A percentile compares a stretch with the other conserved stretches of the same genome.
These are phyloP conservation scores for Pleomassaria siparia DNA, from an alignment of 2,329 filamentous ascomycete genomes.

Conservation along the genomic window DNA sequence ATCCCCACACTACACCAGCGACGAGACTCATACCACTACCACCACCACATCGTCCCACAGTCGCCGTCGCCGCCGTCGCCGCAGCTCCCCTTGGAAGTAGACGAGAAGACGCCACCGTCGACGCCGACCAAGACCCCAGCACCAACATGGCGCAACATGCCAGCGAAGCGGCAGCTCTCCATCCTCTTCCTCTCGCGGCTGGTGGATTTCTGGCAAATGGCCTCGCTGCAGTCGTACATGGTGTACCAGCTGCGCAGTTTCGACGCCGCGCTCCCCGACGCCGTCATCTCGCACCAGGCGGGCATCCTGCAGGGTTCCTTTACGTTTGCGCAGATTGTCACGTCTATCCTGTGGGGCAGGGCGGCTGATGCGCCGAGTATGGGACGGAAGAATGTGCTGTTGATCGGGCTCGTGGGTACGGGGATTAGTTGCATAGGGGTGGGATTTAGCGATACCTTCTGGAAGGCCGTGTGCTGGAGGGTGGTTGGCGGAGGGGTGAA, in stretches of 20 bases:
- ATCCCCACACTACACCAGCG: neutral
- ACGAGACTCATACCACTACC: neutral
- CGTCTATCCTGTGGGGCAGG: conserved; percentile 46
- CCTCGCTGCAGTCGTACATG: conserved; percentile 48
- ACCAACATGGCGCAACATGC: conserved; percentile 45
- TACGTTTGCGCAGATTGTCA: conserved; percentile 47
- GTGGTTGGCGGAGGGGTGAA: conserved; percentile 45
- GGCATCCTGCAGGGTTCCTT: conserved; percentile 46
- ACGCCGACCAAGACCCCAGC: conserved; percentile 7
- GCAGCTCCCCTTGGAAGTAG: neutral
- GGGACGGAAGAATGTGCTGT: conserved; percentile 44
- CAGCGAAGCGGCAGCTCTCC: conserved; percentile 44
- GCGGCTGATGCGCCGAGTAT: conserved; percentile 49
- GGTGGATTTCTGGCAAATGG: conserved; percentile 50
- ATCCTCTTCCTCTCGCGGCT: conserved; percentile 43
- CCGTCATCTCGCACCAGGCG: conserved; percentile 47
- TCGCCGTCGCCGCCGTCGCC: neutral
- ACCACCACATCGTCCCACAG: neutral
- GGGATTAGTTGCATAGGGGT: conserved; percentile 43
- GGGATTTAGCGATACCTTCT: conserved; percentile 41
- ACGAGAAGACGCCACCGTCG: conserved; percentile 1
- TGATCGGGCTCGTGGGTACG: conserved; percentile 44
- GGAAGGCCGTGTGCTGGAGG: conserved; percentile 46
- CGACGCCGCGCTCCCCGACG: conserved; percentile 48
- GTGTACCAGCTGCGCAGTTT: conserved; percentile 47